Percentiles rank a stretch among this genome's conserved stretches.
Evolutionary conservation across 257 asterid genomes (phyloP).

Genomic region (Eucommia ulmoides): DNA sequence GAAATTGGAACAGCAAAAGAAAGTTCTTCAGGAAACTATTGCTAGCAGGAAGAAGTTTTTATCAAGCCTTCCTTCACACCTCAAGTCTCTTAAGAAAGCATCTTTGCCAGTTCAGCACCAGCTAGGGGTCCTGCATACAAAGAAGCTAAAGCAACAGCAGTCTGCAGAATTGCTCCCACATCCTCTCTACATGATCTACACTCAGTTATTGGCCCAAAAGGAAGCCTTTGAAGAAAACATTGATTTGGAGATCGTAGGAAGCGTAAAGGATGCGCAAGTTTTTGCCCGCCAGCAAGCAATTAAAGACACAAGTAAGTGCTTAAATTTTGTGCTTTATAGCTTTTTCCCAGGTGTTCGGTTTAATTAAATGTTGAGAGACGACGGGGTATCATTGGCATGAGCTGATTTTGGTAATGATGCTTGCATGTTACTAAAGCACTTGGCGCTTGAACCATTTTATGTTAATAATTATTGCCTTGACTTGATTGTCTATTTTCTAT

Average conservation of each 20-base stretch:
- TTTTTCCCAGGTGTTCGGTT: too few relatives aligned
- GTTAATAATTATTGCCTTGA: neutral
- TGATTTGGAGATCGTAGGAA: conserved; percentile 86
- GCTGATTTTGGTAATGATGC: neutral
- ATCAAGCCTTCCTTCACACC: conserved; percentile 94
- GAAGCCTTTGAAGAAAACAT: conserved; percentile 89
- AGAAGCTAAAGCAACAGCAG: conserved; percentile 83
- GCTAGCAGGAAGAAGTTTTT: conserved; percentile 76
- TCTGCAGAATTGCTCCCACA: conserved; percentile 96
- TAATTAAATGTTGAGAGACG: too few relatives aligned
- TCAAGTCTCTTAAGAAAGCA: conserved; percentile 92
- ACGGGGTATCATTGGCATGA: neutral
- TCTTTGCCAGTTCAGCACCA: conserved; percentile 90
- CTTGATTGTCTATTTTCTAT: neutral
- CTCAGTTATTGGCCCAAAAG: conserved; percentile 87
- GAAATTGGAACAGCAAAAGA: conserved; percentile 69
- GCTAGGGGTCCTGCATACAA: conserved; percentile 71
- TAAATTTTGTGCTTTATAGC: neutral
- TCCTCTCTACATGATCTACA: conserved; percentile 75
- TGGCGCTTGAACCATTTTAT: neutral
- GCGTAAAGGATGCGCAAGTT: conserved; percentile 82
- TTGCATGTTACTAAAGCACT: neutral
- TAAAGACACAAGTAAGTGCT: conserved; percentile 54
- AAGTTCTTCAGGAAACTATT: conserved; percentile 76
- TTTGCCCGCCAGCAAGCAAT: conserved; percentile 80